Percentiles rank a stretch among this genome's conserved stretches.
These are phyloP conservation scores for Hanseniaspora mollemarum DNA, from an alignment of 805 yeast species.

Conservation along the genomic window DNA sequence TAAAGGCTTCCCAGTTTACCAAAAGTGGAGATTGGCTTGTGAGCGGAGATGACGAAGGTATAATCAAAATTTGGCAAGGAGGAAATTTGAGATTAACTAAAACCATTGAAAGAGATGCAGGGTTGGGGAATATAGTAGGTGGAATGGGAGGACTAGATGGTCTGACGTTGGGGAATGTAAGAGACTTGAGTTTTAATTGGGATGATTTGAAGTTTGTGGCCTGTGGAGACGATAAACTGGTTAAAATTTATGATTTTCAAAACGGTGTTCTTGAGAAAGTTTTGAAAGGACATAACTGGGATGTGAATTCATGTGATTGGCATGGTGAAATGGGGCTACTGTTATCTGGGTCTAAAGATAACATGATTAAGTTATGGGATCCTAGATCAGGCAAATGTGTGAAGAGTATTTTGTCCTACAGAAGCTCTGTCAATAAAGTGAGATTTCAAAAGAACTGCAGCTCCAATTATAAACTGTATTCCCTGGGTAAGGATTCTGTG, in stretches of 20 bases:
- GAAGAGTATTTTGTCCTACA: slow-evolving; percentile 78
- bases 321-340: slow-evolving; percentile 78
- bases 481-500: slow-evolving; percentile 83
- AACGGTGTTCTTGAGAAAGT: slow-evolving; percentile 72
- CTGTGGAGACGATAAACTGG: slow-evolving; percentile 79
- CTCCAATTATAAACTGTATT: slow-evolving; percentile 43
- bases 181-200: slow-evolving; percentile 83
- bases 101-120: slow-evolving; percentile 35
- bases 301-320: slow-evolving; percentile 95
- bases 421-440: slow-evolving; percentile 83
- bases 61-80: slow-evolving; percentile 85
- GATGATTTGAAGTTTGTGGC: slow-evolving; percentile 86
- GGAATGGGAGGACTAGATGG: background rate
- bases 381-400: slow-evolving; percentile 70
- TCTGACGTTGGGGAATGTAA: slow-evolving; percentile 69
- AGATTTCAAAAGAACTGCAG: slow-evolving; percentile 47
- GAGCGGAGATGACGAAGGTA: slow-evolving; percentile 88
- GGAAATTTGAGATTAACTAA: slow-evolving; percentile 95
- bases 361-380: slow-evolving; percentile 88
- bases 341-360: slow-evolving; percentile 91
- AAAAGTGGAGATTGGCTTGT: slow-evolving; percentile 90
- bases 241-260: slow-evolving; percentile 91
- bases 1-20: slow-evolving; percentile 65
- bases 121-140: background rate
- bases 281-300: slow-evolving; percentile 95